Base-by-base conservation (phyloP, 176 grass and related monocot species). In the Tillandsia leiboldiana region DNA sequence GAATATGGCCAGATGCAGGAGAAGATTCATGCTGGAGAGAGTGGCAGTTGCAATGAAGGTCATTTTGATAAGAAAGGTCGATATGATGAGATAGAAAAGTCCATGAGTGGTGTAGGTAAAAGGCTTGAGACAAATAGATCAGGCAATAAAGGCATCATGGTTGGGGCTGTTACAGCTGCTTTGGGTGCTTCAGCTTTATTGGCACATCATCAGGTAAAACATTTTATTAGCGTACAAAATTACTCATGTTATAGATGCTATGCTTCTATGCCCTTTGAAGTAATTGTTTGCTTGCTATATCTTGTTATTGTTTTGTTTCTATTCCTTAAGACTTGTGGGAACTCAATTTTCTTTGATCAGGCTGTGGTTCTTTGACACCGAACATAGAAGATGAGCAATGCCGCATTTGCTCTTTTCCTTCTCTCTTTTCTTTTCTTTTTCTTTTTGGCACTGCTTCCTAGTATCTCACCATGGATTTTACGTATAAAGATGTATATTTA, bases 131-230 rank as follows among this genome's bases (percentile, higher is more conserved):
- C 76, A 69, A 65, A 53, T 20, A 58, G 18, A 59, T 17, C 54
- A 71, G 68, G 47, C 53, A 18, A 50, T 69, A 53, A 89, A 68
- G 81, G 74, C 63, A 83, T 92, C 67, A 87, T 96, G 88, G 81
- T 92, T 70, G 89, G 93, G 70, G 83, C 93, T 81, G 84, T 96
- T 68, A 92, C 89, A n/a, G 88, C 93, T 78, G 89, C 89, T 10
- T 50, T 96, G 61, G 83, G 93, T 87, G 89, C 93, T 62, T 90
- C 93, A 3, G 86, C 86, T 78, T 85, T 96, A 20, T 81, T 96
- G 76, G 76, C 82, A 81, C 81, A 75, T 56, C 85, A 88, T 78
- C 83, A 89, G 83, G 93, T 96, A 79, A 83, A 52, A 70, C 26
- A 78, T 69, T 67, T 14, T 72, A 26, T 71, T 70, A 61, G 14